phyloP scores from a whole-genome alignment of 108 stramenopile species.

The Aurantiochytrium sp. region DNA sequence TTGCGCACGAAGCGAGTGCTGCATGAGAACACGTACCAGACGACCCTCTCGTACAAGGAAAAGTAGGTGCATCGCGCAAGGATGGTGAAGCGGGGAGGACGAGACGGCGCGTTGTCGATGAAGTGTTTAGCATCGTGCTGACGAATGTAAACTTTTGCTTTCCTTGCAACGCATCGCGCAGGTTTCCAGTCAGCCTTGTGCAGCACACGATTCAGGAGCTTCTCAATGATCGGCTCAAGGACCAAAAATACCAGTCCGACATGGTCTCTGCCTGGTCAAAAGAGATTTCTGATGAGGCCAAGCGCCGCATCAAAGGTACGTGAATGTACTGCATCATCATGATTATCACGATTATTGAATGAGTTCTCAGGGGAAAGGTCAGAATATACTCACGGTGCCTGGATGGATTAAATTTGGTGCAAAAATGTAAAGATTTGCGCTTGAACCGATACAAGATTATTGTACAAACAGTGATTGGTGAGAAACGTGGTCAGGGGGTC shows the following conservation, averaged over 20 bases:
- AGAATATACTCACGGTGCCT: too few species aligned
- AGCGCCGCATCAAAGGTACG: constrained; percentile 4
- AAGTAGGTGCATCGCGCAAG: background rate
- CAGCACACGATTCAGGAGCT: background rate
- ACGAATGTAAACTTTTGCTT: background rate
- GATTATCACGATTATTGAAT: too few species aligned
- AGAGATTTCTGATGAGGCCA: background rate
- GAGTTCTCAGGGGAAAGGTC: too few species aligned
- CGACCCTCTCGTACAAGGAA: background rate
- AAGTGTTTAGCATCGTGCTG: background rate
- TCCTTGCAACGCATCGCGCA: background rate
- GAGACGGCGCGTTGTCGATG: background rate
- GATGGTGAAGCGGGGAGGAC: background rate
- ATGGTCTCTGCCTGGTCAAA: background rate
- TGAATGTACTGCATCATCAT: background rate
- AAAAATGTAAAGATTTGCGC: background rate
- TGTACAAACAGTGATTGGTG: background rate
- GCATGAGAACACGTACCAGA: constrained; percentile 9
- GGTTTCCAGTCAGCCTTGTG: background rate
- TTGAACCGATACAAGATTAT: constrained; percentile 8
- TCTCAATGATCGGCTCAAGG: background rate
- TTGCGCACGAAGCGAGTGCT: background rate
- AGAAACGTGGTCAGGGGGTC: background rate
- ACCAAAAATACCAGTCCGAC: background rate
- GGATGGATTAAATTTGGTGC: too few species aligned